These are phyloP conservation scores for Metschnikowia borealis DNA, from an alignment of 805 yeast species.

Conservation along the genomic window DNA sequence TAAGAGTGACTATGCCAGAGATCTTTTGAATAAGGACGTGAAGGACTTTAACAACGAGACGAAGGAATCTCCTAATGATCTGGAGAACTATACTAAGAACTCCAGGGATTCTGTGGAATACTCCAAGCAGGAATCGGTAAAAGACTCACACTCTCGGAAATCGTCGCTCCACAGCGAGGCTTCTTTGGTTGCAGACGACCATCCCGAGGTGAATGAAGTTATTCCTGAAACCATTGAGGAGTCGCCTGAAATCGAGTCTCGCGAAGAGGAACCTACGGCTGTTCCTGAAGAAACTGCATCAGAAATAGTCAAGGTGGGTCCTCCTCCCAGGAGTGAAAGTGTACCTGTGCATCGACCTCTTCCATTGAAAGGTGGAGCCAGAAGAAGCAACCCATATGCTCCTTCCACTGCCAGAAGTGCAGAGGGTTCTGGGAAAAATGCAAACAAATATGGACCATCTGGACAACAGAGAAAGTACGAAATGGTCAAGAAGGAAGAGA, in stretches of 20 bases:
- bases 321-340: neutral
- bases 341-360: neutral
- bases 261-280: neutral
- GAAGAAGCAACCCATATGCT: conserved; percentile 1
- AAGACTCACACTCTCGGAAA: conserved; percentile 9
- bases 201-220: neutral
- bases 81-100: no score
- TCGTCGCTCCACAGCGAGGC: conserved; percentile 11
- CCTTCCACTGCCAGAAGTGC: conserved; percentile 15
- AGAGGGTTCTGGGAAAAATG: neutral
- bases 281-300: neutral
- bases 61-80: no score
- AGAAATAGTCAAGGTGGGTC: neutral
- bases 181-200: neutral
- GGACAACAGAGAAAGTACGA: conserved; percentile 6
- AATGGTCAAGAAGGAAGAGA: conserved; percentile 7
- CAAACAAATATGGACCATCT: conserved; percentile 14
- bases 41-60: no score
- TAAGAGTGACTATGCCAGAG: conserved; percentile 1
- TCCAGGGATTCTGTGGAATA: neutral
- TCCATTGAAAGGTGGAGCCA: neutral
- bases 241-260: neutral
- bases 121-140: neutral
- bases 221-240: conserved; percentile 2
- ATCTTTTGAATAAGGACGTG: neutral